Conservation (phyloP, 768 basidiomycete species). For the Russula abietina region DNA sequence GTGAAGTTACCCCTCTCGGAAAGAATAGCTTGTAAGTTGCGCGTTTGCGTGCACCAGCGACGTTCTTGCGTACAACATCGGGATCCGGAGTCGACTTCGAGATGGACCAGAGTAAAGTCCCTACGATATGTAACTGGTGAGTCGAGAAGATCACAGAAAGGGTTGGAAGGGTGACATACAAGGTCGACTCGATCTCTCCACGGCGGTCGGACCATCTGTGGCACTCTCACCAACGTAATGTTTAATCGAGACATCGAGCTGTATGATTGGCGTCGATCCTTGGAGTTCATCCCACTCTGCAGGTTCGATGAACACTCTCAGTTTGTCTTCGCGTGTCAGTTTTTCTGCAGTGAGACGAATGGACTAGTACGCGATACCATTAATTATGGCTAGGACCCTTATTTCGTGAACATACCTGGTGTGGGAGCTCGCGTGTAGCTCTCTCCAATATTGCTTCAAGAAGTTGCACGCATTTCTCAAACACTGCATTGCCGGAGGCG, state of each 20-base stretch:
- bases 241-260: conserved; percentile 47
- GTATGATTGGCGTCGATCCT: conserved; percentile 41
- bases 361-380: conserved; percentile 35
- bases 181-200: conserved; percentile 29
- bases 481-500: conserved; percentile 65
- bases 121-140: conserved; percentile 33
- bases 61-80: conserved; percentile 34
- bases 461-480: conserved; percentile 63
- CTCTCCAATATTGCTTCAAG: conserved; percentile 63
- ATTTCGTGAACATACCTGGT: conserved; percentile 44
- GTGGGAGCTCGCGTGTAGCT: conserved; percentile 54
- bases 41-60: conserved; percentile 35
- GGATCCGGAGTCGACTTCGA: conserved; percentile 33
- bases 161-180: conserved; percentile 29
- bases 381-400: background rate
- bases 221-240: conserved; percentile 42
- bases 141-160: background rate
- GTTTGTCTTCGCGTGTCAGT: conserved; percentile 33
- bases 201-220: conserved; percentile 35
- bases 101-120: conserved; percentile 58
- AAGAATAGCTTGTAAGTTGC: conserved; percentile 44
- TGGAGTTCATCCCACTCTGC: conserved; percentile 38
- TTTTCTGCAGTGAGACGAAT: conserved; percentile 61
- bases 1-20: conserved; percentile 43
- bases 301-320: conserved; percentile 69